These are phyloP conservation scores for Kwoniella sp. DNA, from an alignment of 768 basidiomycete genomes.

Conservation along the genomic window DNA sequence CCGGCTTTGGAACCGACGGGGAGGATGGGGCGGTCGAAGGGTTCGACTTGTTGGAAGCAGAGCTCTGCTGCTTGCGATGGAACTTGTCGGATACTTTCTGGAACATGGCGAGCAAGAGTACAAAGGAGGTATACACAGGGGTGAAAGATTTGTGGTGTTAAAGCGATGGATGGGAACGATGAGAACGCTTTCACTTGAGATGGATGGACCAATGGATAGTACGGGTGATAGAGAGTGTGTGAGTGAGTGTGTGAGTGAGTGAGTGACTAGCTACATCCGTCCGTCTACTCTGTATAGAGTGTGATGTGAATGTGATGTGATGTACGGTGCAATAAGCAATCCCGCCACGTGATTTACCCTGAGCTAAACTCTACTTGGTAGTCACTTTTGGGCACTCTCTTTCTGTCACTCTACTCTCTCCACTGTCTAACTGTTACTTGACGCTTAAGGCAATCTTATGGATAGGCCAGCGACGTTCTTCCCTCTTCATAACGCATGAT, in stretches of 20 bases:
- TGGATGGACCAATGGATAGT: too few species aligned
- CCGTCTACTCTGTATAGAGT: too few species aligned
- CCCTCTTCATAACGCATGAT: too few species aligned
- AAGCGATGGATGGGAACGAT: too few species aligned
- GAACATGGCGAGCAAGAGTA: constrained; percentile 32
- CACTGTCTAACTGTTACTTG: too few species aligned
- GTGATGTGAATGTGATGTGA: too few species aligned
- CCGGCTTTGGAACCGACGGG: background rate
- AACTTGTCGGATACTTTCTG: constrained; percentile 49
- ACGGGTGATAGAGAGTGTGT: background rate
- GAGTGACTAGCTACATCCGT: background rate
- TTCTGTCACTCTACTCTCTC: too few species aligned
- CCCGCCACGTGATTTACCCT: background rate
- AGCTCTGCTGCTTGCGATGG: constrained; percentile 44
- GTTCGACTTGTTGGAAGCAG: constrained; percentile 23
- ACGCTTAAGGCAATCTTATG: background rate
- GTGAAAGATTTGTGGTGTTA: background rate
- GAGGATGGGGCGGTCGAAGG: constrained; percentile 16
- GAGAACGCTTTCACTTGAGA: too few species aligned
- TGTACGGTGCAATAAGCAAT: too few species aligned
- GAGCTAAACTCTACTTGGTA: background rate
- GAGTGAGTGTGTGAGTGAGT: background rate
- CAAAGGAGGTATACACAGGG: constrained; percentile 8
- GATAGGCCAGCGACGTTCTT: too few species aligned
- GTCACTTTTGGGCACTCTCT: too few species aligned